A percentile compares a stretch with the other conserved stretches of the same genome.
phyloP scores from a whole-genome alignment of 106 monocot genomes.

The Acanthochlamys bracteata region DNA sequence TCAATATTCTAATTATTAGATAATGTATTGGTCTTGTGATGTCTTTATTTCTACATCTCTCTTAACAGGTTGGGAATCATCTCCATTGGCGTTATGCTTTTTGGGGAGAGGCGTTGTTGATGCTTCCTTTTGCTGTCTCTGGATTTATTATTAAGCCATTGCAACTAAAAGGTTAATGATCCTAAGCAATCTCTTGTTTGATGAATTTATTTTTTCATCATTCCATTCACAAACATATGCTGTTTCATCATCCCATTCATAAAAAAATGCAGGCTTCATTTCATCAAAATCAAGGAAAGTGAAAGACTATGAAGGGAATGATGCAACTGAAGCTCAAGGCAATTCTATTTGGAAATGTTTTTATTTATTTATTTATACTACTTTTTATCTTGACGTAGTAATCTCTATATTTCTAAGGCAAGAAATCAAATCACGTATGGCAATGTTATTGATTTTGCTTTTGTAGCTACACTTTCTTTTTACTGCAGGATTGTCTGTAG shows the following conservation, averaged over 20 bases:
- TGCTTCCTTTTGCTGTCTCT: conserved; percentile 97
- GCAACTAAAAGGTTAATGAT: conserved; percentile 69
- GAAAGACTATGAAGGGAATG: conserved; percentile 20
- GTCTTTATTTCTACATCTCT: not conserved
- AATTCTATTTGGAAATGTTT: not conserved
- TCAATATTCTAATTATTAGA: no score
- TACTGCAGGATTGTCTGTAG: no score
- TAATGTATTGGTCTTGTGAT: not conserved
- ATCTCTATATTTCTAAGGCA: no score
- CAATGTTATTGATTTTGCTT: no score
- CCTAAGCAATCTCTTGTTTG: not conserved
- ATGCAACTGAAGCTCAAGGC: conserved; percentile 27
- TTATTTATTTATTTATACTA: not conserved
- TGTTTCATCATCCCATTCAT: no score
- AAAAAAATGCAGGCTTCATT: conserved; percentile 44
- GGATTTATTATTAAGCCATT: conserved; percentile 83
- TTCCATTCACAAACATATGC: no score
- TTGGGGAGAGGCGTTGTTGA: conserved; percentile 80
- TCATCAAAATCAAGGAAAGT: conserved; percentile 23
- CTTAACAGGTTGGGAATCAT: conserved; percentile 61
- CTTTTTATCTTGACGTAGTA: not conserved
- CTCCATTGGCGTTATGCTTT: conserved; percentile 91
- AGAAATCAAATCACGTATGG: no score
- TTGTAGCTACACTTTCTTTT: no score
- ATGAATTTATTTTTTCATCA: no score